Evolutionary conservation across 331 rosid genomes (phyloP), one percentile per base, ranked within the genome.

Genomic region (Rosa hybrid): DNA sequence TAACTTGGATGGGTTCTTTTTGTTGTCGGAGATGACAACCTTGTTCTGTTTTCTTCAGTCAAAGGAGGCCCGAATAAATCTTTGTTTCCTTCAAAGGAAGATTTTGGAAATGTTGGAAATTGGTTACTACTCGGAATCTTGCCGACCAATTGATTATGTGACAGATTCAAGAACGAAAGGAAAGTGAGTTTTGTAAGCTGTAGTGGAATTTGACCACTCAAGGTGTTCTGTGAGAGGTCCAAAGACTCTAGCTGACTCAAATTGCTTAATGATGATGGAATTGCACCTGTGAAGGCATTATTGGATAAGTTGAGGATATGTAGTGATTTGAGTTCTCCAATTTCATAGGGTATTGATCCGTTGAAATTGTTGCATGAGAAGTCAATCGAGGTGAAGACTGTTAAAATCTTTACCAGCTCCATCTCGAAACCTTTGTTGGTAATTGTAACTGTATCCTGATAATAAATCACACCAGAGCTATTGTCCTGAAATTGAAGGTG

Each of bases 241-340:
- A 93, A 73, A 65, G 93, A 90, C 84, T 90, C 96, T 2, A 91
- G 85, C 4, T 77, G 71, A 50, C 0, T 78, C 73, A 91, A 49
- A 39, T 90, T 88, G 18, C 85, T 84, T 2, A 93, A 34, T 4
- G 86, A 81, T 39, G 87, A 12, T 20, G 90, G 90, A 71, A 93
- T 91, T 45, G 76, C 72, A 23, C 90, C 90, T 1, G 80, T 63
- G 64, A 93, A 69, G 65, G 83, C 83, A 82, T 93, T 91, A 39
- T 83, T 72, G 7, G 97, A 93, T 80, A 93, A 59, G 89, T 93
- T 91, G 30, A 91, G 94, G 20, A 21, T 23, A 73, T 83, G 64
- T 3, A 90, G 90, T 18, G 77, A 87, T 41, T 63, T 81, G 4
- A 92, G 80, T 13, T 77, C 42, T 67, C 84, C 85, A 34, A 87